These are phyloP conservation scores for Tephrocybe sp. DNA, from an alignment of 768 basidiomycete species.

Conservation along the genomic window DNA sequence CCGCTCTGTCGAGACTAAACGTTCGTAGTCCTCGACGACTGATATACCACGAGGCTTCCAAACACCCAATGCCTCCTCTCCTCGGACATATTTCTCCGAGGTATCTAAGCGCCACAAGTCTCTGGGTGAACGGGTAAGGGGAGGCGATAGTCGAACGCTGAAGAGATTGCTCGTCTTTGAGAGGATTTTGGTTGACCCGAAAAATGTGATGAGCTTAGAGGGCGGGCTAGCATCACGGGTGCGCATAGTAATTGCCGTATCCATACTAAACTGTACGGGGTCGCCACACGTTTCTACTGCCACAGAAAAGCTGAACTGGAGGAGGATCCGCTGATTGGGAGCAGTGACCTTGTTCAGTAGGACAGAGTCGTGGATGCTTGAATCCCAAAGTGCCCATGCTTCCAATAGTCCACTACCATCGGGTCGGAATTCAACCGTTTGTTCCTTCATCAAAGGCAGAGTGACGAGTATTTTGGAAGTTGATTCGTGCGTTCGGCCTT, in stretches of 20 bases:
- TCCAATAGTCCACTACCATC: slow-evolving; percentile 80
- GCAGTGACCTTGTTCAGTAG: slow-evolving; percentile 86
- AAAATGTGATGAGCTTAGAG: slow-evolving; percentile 71
- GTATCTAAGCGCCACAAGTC: slow-evolving; percentile 97
- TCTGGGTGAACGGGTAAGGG: slow-evolving; percentile 79
- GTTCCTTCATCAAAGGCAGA: slow-evolving; percentile 73
- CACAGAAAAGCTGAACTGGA: slow-evolving; percentile 77
- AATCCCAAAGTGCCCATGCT: slow-evolving; percentile 87
- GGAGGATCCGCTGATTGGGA: slow-evolving; percentile 71
- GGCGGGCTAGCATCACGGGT: slow-evolving; percentile 85
- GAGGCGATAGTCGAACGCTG: slow-evolving; percentile 76
- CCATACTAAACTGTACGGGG: slow-evolving; percentile 87
- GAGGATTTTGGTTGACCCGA: slow-evolving; percentile 75
- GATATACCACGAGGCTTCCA: slow-evolving; percentile 92
- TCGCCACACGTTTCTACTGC: slow-evolving; percentile 83
- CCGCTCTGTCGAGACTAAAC: slow-evolving; percentile 69
- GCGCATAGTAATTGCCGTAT: slow-evolving; percentile 82
- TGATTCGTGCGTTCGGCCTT: slow-evolving; percentile 80
- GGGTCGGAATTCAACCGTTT: slow-evolving; percentile 70
- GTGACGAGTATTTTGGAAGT: slow-evolving; percentile 69
- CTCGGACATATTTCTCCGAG: slow-evolving; percentile 90
- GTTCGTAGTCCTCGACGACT: slow-evolving; percentile 83
- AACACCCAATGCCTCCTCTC: slow-evolving; percentile 78
- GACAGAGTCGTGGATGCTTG: slow-evolving; percentile 83
- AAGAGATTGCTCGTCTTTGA: slow-evolving; percentile 85